Base-by-base conservation (phyloP, 805 yeast genomes). In the Yarrowia sp. region DNA sequence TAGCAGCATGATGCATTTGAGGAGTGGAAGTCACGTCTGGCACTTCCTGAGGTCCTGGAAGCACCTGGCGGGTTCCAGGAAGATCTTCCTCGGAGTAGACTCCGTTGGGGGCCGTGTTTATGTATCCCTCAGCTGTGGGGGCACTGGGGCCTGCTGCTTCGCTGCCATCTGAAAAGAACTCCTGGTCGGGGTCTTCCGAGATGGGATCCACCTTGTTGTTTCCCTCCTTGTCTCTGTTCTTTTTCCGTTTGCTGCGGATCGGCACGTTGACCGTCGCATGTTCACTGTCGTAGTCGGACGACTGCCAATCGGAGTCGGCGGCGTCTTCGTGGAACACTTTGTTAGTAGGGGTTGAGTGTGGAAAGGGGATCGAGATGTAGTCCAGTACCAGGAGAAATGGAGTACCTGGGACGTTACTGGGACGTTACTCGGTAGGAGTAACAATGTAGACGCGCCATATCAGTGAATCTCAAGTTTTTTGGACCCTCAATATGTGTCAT, bases 301-400 rank as follows among this genome's bases (percentile, higher is more conserved):
- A 58, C 50, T 58, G 64, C 64, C 64, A 58, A 24, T 58, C 64
- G 15, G 64, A 58, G 50, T 58, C 64, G 33, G 64, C 64, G 14
- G 50, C 50, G 43, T 58, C 49, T 42, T 58, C 64, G 40, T 42
- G n/a, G 36, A 15, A 43, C 64, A 58, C 64, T 58, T 17, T 17
- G 64, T 58, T 58, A 58, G 64, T 42, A 19, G 1, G 10, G 30
- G 30, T 24, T 24, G 30, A n/a, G n/a, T n/a, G n/a, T n/a, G n/a
- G n/a, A 24, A 24, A 7, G 30, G 30, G 3, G 30, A 24, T 7
- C 6, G 30, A 24, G 30, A 24, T 24, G 30, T 24, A 0, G 30
- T 24, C 6, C n/a, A n/a, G n/a, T n/a, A n/a, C n/a, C n/a, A n/a
- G n/a, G n/a, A n/a, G n/a, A n/a, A n/a, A n/a, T n/a, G n/a, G n/a